Evolutionary conservation across 164 flowering plant species (phyloP).

Genomic region (Akebia trifoliata): DNA sequence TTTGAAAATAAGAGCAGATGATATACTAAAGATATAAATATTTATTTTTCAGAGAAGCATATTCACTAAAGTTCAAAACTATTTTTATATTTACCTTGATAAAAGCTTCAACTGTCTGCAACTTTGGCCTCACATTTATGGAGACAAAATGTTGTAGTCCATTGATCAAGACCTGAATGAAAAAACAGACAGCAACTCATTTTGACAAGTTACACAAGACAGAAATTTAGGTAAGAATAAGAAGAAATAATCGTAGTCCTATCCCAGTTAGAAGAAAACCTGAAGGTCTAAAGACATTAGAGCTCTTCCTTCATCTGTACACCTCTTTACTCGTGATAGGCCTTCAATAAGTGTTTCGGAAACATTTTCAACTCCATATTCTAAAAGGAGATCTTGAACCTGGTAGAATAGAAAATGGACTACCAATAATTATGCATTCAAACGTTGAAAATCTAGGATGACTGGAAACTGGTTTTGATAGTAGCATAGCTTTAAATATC

Average conservation of each 20-base stretch:
- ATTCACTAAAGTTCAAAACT: neutral
- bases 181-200: constrained; percentile 1
- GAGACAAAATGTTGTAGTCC: constrained; percentile 83
- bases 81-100: constrained; percentile 56
- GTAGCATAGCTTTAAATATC: no score
- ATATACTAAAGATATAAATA: neutral
- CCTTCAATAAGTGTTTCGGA: constrained; percentile 94
- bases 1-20: neutral
- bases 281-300: constrained; percentile 94
- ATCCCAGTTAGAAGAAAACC: constrained; percentile 33
- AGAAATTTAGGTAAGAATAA: neutral
- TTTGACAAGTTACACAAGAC: neutral
- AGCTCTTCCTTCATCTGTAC: constrained; percentile 96
- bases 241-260: neutral
- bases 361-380: constrained; percentile 84
- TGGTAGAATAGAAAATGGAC: constrained; percentile 22
- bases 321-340: constrained; percentile 79
- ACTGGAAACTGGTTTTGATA: neutral
- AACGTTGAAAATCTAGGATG: neutral
- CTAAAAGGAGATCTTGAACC: constrained; percentile 80
- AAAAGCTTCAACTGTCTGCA: constrained; percentile 80
- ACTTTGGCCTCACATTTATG: constrained; percentile 63
- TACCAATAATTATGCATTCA: neutral
- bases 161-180: constrained; percentile 79
- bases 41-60: constrained; percentile 1